A percentile compares a stretch with the other conserved stretches of the same genome.
Evolutionary conservation across 441 rosid species (phyloP).

Genomic region (Pelargonium cotyledonis): DNA sequence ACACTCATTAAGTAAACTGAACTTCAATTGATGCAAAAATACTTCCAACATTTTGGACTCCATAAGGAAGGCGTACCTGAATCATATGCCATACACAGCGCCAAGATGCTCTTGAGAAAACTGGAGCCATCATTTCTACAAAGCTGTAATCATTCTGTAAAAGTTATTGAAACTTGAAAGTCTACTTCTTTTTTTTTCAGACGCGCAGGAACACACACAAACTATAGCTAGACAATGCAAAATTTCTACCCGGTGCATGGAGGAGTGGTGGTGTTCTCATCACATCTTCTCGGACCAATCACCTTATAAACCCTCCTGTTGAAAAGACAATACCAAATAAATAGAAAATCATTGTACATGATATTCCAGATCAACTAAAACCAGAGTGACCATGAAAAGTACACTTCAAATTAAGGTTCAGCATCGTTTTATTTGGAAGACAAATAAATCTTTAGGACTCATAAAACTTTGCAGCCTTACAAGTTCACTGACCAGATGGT

Average conservation of each 20-base stretch:
- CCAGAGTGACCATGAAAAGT: background rate
- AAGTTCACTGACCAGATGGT: no score
- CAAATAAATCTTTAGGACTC: background rate
- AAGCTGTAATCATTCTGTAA: conserved; percentile 33
- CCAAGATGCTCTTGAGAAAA: conserved; percentile 75
- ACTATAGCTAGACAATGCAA: background rate
- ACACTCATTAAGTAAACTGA: background rate
- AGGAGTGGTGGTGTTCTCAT: conserved; percentile 45
- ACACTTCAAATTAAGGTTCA: background rate
- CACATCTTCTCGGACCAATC: conserved; percentile 35
- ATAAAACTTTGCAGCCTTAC: background rate
- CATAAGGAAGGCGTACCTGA: conserved; percentile 40
- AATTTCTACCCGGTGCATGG: conserved; percentile 66
- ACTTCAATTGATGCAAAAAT: background rate
- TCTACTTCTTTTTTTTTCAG: background rate
- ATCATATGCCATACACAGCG: conserved; percentile 78
- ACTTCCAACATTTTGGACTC: no score
- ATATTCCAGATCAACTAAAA: background rate
- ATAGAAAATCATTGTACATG: background rate
- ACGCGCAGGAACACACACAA: background rate
- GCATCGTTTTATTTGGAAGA: background rate
- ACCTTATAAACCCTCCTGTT: conserved; percentile 35
- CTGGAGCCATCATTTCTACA: conserved; percentile 91
- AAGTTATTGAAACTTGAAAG: background rate
- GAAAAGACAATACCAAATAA: background rate